Conservation (phyloP, 805 yeast species). For the Limtongia smithiae region DNA sequence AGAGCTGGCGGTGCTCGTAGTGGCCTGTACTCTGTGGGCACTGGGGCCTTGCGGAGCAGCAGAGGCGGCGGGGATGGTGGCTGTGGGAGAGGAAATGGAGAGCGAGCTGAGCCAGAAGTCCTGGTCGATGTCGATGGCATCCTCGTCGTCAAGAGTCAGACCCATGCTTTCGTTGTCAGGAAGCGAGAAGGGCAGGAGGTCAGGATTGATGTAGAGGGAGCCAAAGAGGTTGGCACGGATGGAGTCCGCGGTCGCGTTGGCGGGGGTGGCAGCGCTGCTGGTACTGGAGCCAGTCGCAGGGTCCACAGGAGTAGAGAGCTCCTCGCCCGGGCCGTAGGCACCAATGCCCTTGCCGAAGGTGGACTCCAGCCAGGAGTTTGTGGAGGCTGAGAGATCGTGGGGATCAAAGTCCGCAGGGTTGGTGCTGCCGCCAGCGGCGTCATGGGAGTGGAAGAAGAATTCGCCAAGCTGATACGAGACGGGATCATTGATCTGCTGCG, state of each 20-base stretch:
- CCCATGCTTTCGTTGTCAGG: conserved; percentile 25
- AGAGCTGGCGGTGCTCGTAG: background rate
- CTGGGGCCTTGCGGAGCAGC: background rate
- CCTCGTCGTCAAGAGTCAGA: conserved; percentile 14
- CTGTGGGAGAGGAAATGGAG: conserved; percentile 17
- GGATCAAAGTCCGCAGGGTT: background rate
- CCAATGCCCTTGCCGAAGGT: conserved; percentile 9
- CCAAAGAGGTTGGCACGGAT: conserved; percentile 16
- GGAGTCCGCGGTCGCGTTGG: background rate
- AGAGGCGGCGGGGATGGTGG: conserved; percentile 3
- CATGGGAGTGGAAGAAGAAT: conserved; percentile 2
- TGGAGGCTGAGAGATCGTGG: conserved; percentile 1
- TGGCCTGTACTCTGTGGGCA: background rate
- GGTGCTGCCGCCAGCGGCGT: too few species aligned
- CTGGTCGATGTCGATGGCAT: conserved; percentile 23
- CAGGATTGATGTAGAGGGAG: conserved; percentile 28
- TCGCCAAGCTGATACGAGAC: conserved; percentile 1
- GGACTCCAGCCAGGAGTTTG: conserved; percentile 22
- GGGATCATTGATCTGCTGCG: background rate
- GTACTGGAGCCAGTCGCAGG: background rate
- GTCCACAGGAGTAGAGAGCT: background rate
- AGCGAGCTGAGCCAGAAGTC: conserved; percentile 21
- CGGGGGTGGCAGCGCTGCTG: background rate
- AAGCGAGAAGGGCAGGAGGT: conserved; percentile 22
- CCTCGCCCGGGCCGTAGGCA: background rate